phyloP scores from a whole-genome alignment of 176 grass and related monocot genomes.

The Carex littledalei region DNA sequence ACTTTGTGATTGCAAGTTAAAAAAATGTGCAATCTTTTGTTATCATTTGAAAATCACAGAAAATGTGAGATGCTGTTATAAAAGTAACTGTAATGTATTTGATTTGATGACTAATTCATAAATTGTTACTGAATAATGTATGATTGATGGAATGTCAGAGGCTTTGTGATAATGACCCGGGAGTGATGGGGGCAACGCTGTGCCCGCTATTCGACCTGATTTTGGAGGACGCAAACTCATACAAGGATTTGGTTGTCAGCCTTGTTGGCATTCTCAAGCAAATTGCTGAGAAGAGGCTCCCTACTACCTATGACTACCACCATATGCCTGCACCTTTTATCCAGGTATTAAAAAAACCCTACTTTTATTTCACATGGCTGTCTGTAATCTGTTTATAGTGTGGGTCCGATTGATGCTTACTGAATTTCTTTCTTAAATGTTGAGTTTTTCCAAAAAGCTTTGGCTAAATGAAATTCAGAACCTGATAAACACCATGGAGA shows the following conservation, averaged over 20 bases:
- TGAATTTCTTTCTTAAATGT: neutral
- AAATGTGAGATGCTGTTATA: neutral
- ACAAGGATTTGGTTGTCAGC: conserved; percentile 92
- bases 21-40: neutral
- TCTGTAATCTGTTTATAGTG: neutral
- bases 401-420: neutral
- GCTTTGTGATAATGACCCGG: conserved; percentile 91
- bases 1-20: neutral
- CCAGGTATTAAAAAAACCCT: conserved; percentile 45
- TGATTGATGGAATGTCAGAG: conserved; percentile 42
- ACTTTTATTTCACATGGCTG: neutral
- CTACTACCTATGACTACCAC: conserved; percentile 94
- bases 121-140: neutral
- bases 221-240: conserved; percentile 73
- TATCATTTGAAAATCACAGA: neutral
- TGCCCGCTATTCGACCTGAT: conserved; percentile 93
- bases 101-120: neutral
- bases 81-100: neutral
- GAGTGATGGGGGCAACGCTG: conserved; percentile 92
- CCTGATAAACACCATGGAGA: neutral
- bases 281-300: conserved; percentile 92
- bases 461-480: neutral
- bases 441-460: neutral
- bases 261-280: conserved; percentile 99
- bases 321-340: conserved; percentile 99